Evolutionary conservation across 2,329 filamentous ascomycete genomes (phyloP), one percentile per base, ranked within the genome.

Genomic region (Diaporthe vaccinii): DNA sequence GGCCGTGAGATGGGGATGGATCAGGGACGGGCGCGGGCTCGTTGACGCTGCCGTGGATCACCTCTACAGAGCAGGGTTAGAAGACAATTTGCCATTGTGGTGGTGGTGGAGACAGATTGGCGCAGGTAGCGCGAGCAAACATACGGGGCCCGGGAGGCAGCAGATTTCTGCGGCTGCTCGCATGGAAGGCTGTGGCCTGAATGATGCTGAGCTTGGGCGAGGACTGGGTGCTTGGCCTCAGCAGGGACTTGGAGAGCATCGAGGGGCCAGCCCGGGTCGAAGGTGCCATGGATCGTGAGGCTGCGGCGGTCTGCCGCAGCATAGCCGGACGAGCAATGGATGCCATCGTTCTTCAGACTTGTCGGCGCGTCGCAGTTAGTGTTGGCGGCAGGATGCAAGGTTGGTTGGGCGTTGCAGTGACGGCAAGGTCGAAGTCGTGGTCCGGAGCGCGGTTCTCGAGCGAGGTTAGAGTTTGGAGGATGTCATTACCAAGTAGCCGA

Each of bases 131-230:
- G 90, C 93, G 86, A 89, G 46, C 65, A 69, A 10, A 69, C 65
- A 31, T 69, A 97, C 95, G 97, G 82, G 96, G 95, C 79, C 94
- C 91, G 74, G 95, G 93, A 76, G 96, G 95, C 75, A 99, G 90
- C 82, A 96, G 93, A 82, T 90, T 89, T 84, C 91, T 91, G 86
- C 91, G 91, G 85, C 91, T 89, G 57, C 94, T 95, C 81, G 93
- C 94, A 86, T 98, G 96, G 90, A 99, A 98, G 80, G 94, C 93
- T 79, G 95, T 93, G 80, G 92, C 88, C 84, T 92, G 88, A 77
- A 80, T 80, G 74, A 83, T 78, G 75, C 82, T 78, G 77, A 76
- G 81, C 79, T 83, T 82, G 6, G 55, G 55, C 36, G 68, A 58
- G 25, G 39, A 25, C 53, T 71, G 39, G 74, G 82, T 76, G 77